Evolutionary conservation across 2,329 filamentous ascomycete species (phyloP).

Genomic region (Trichoderma asperellum): DNA sequence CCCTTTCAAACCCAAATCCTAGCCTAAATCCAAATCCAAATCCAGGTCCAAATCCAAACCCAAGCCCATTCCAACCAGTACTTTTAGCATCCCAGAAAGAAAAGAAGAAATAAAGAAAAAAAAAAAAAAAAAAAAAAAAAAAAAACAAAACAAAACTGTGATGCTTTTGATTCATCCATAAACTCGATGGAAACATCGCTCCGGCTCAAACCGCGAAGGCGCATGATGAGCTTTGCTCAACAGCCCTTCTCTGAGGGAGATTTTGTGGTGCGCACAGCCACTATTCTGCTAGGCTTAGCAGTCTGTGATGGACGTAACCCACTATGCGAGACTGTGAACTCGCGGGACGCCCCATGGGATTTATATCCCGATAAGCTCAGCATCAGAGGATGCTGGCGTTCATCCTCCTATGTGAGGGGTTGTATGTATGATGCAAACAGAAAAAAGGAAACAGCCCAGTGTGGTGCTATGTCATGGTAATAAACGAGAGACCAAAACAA

Average conservation of each 20-base stretch:
- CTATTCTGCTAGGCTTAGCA: constrained; percentile 20
- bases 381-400: neutral
- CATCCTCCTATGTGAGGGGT: constrained; percentile 4
- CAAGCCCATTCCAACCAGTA: constrained; percentile 1
- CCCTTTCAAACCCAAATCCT: neutral
- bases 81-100: neutral
- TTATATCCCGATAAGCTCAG: constrained; percentile 17
- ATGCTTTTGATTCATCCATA: constrained; percentile 15
- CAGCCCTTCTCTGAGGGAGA: constrained; percentile 14
- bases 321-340: constrained; percentile 25
- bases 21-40: neutral
- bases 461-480: neutral
- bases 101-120: neutral
- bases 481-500: constrained; percentile 29
- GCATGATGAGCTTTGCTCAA: constrained; percentile 10
- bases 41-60: neutral
- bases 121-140: neutral
- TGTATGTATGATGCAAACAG: constrained; percentile 7
- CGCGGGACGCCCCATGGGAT: constrained; percentile 22
- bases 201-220: constrained; percentile 18
- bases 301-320: constrained; percentile 21
- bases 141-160: neutral
- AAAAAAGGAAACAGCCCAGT: neutral
- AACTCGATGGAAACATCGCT: constrained; percentile 4
- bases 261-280: constrained; percentile 15